A percentile compares a stretch with the other conserved stretches of the same genome.
Conservation (phyloP, 2,329 filamentous ascomycete genomes). For the Phialemonium atrogriseum region DNA sequence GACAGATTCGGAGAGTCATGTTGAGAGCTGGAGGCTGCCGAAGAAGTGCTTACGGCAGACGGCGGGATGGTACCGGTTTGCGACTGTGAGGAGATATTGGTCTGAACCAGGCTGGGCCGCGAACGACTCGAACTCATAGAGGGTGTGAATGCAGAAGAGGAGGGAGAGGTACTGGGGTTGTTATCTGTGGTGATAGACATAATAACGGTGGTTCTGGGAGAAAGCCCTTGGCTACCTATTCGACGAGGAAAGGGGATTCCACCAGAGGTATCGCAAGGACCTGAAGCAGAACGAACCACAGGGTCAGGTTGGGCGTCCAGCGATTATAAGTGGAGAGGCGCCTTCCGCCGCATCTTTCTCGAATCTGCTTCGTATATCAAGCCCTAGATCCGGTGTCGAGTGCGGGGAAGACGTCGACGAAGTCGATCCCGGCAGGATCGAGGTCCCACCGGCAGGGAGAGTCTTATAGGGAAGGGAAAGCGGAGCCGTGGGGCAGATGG, state of each 20-base stretch:
- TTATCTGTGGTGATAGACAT: neutral
- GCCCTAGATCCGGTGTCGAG: conserved; percentile 8
- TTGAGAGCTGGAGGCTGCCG: conserved; percentile 45
- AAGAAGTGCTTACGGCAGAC: conserved; percentile 48
- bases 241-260: too few species aligned
- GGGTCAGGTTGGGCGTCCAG: too few species aligned
- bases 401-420: conserved; percentile 14
- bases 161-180: conserved; percentile 20
- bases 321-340: conserved; percentile 10
- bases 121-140: neutral
- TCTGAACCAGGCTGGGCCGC: conserved; percentile 40
- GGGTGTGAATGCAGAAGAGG: conserved; percentile 14
- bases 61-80: conserved; percentile 33
- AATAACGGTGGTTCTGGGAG: neutral
- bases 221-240: too few species aligned
- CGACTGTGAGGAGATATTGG: conserved; percentile 29
- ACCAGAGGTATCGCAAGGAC: too few species aligned
- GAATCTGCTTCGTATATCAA: conserved; percentile 6
- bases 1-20: conserved; percentile 51
- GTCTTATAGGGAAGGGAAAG: conserved; percentile 11
- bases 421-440: conserved; percentile 10
- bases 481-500: conserved; percentile 10
- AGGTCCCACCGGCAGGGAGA: conserved; percentile 8
- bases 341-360: conserved; percentile 20
- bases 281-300: too few species aligned